Evolutionary conservation across 208 protist species (phyloP), one percentile per base, ranked within the genome.

Genomic region (Porcisia deanei): DNA sequence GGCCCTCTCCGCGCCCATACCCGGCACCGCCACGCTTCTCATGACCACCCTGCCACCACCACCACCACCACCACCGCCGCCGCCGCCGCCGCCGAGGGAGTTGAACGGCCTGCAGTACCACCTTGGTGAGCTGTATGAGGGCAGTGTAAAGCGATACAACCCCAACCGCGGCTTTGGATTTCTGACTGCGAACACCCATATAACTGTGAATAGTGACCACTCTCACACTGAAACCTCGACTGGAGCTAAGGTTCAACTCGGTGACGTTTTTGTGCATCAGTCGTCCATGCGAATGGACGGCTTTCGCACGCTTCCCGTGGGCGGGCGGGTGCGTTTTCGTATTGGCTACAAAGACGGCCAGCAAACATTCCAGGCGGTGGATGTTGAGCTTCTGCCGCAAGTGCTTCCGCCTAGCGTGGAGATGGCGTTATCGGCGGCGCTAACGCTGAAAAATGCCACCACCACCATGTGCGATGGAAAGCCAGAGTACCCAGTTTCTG

Each of bases 251-350:
- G 80, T 88, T 16, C 55, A 65, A 20, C 61, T 89, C 18, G 88
- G 83, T 1, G 88, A 91, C 71, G 87, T 93, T 59, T 93, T 93
- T 69, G 86, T 93, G n/a, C 86, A 93, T 57, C 84, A 93, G 76
- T 88, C 80, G 12, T 89, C 87, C 61, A 81, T 93, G 63, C 76
- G 84, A 49, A 90, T 89, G 84, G 75, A 87, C 39, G 86, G 88
- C 55, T 90, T 90, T 67, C 85, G 86, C 25, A 79, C 84, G 25
- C 75, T 93, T 47, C 76, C 78, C 9, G 79, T 91, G 30, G 86
- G 88, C 57, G 85, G 81, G 52, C 79, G 82, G 9, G 86, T 93
- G 45, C 79, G 81, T 71, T 93, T 93, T 73, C 73, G 76, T n/a
- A 75, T 90, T 37, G 84, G 85, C 57, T 81, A 84, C 71, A 72